Percentiles rank a stretch among this genome's conserved stretches.
Evolutionary conservation across 2,329 filamentous ascomycete genomes (phyloP).

Genomic region (Colletotrichum tofieldiae): DNA sequence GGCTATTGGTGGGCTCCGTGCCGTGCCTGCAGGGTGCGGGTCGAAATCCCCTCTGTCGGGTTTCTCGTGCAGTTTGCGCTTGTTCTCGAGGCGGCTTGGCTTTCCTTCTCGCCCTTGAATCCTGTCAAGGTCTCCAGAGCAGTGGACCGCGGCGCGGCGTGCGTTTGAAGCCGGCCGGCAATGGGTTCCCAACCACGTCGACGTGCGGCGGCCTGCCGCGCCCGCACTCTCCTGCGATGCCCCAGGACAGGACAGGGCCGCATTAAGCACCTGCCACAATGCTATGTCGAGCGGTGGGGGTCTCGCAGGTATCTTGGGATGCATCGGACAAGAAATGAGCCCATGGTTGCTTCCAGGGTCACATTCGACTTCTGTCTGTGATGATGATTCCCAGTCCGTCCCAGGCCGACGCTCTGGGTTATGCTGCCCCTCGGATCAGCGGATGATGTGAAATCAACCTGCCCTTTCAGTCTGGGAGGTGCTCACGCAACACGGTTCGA

Average conservation of each 20-base stretch:
- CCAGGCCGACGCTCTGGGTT: conserved; percentile 3
- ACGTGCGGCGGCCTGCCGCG: background rate
- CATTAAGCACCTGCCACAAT: conserved; percentile 16
- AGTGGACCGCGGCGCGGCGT: conserved; percentile 21
- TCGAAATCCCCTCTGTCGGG: conserved; percentile 38
- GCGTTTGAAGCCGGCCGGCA: conserved; percentile 21
- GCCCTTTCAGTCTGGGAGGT: background rate
- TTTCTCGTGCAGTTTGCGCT: conserved; percentile 24
- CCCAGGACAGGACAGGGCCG: conserved; percentile 6
- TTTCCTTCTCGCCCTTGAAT: background rate
- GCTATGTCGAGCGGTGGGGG: background rate
- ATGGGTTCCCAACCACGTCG: background rate
- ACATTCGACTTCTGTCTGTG: background rate
- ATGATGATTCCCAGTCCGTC: background rate
- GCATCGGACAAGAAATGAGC: conserved; percentile 3
- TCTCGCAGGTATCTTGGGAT: conserved; percentile 14
- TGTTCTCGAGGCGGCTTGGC: conserved; percentile 9
- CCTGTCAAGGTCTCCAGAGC: conserved; percentile 7
- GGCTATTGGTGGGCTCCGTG: conserved; percentile 27
- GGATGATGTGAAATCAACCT: background rate
- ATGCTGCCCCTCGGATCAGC: background rate
- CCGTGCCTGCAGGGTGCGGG: conserved; percentile 38
- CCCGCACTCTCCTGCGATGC: conserved; percentile 4
- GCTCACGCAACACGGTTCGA: background rate
- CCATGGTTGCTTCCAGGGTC: conserved; percentile 27